Conservation (phyloP, 2,329 filamentous ascomycete species). For the Aspergillus piperis region DNA sequence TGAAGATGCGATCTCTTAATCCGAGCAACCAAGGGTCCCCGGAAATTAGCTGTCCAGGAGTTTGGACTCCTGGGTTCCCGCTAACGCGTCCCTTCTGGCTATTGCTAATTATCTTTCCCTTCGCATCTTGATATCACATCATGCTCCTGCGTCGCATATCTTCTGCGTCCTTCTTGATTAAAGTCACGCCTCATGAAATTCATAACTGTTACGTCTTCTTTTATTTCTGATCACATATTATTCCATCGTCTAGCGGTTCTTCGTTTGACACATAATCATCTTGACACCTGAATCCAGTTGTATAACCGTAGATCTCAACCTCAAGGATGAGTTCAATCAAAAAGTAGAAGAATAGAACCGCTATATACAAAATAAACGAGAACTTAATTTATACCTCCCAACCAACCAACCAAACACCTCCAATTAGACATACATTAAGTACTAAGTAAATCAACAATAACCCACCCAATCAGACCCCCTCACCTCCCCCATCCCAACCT, state of each 20-base stretch:
- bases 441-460: constrained; percentile 12
- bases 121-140: constrained; percentile 14
- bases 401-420: neutral
- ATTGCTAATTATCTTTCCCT: constrained; percentile 15
- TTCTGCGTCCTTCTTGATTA: constrained; percentile 34
- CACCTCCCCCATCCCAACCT: constrained; percentile 9
- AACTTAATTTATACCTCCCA: neutral
- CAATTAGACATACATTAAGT: no score
- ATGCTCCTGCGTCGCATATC: constrained; percentile 24
- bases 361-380: no score
- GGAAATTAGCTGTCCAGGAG: neutral
- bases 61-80: neutral
- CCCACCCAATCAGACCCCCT: constrained; percentile 19
- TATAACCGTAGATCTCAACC: neutral
- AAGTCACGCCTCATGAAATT: constrained; percentile 42
- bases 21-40: neutral
- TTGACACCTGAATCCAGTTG: neutral
- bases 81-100: constrained; percentile 22
- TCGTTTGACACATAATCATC: neutral
- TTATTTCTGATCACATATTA: neutral
- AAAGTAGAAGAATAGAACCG: no score
- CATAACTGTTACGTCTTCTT: constrained; percentile 27
- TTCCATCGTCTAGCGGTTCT: neutral
- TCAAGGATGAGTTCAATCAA: no score
- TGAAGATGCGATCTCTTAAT: constrained; percentile 11